Evolutionary conservation across 2,329 filamentous ascomycete genomes (phyloP).

Genomic region (Xylariaceae sp.): DNA sequence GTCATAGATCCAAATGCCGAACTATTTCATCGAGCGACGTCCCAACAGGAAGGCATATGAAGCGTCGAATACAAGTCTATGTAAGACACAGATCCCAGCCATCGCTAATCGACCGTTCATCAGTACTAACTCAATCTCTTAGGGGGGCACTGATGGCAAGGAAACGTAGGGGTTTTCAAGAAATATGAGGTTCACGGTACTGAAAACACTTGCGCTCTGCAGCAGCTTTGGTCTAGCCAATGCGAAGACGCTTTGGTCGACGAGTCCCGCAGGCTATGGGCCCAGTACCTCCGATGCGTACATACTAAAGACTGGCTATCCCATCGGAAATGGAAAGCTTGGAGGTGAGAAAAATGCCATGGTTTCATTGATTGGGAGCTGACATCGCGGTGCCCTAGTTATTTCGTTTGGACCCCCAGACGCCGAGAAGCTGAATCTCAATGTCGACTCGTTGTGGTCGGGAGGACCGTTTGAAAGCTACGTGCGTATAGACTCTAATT

Average conservation of each 20-base stretch:
- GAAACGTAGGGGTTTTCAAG: background rate
- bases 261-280: conserved; percentile 27
- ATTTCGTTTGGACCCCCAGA: conserved; percentile 52
- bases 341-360: conserved; percentile 42
- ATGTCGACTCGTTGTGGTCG: conserved; percentile 57
- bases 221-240: background rate
- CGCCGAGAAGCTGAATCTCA: conserved; percentile 50
- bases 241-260: conserved; percentile 30
- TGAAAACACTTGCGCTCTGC: background rate
- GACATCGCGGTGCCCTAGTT: conserved; percentile 31
- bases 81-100: no score
- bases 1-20: background rate
- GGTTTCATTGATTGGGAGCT: background rate
- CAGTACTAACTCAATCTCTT: no score
- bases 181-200: conserved; percentile 14
- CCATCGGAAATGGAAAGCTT: conserved; percentile 55
- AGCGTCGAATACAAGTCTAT: no score
- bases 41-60: no score
- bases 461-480: conserved; percentile 54
- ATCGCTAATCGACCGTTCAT: no score
- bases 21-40: background rate
- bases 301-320: conserved; percentile 48
- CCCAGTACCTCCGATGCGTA: conserved; percentile 27
- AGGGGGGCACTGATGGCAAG: background rate
- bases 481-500: conserved; percentile 35